A percentile compares a stretch with the other conserved stretches of the same genome.
Conservation (phyloP, 1,284 basidiomycete species). For the Austroboletus niveus region DNA sequence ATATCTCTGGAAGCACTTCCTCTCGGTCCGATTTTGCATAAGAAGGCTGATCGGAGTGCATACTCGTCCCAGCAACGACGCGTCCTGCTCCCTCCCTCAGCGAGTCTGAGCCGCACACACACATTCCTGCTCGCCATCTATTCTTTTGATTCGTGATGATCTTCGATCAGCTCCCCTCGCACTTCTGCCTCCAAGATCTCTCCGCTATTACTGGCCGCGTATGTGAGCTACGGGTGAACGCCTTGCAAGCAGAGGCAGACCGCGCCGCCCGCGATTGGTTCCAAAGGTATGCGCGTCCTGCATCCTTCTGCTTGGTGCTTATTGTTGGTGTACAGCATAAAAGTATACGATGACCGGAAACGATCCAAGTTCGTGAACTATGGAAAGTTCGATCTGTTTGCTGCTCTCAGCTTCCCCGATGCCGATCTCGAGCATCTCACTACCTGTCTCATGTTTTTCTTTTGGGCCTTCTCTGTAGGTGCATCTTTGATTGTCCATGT, state of each 20-base stretch:
- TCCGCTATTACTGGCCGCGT: conserved; percentile 37
- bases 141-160: conserved; percentile 22
- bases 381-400: conserved; percentile 44
- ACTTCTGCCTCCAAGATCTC: conserved; percentile 33
- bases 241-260: conserved; percentile 33
- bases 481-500: not conserved
- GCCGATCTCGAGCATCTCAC: conserved; percentile 43
- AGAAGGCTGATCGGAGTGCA: conserved; percentile 22
- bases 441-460: conserved; percentile 44
- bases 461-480: conserved; percentile 46
- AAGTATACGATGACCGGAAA: conserved; percentile 33
- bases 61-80: conserved; percentile 4
- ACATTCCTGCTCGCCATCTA: conserved; percentile 6
- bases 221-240: conserved; percentile 31
- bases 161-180: conserved; percentile 29
- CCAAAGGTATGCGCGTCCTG: conserved; percentile 17
- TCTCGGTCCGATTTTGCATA: conserved; percentile 25
- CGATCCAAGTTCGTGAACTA: conserved; percentile 36
- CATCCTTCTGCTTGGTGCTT: not conserved
- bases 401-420: conserved; percentile 43
- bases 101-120: conserved; percentile 24
- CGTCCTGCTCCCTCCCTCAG: conserved; percentile 19
- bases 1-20: conserved; percentile 19
- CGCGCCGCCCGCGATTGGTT: conserved; percentile 31
- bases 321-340: conserved; percentile 20